Evolutionary conservation across 345 rosid species (phyloP), one percentile per base, ranked within the genome.

Genomic region (Cardamine resedifolia): DNA sequence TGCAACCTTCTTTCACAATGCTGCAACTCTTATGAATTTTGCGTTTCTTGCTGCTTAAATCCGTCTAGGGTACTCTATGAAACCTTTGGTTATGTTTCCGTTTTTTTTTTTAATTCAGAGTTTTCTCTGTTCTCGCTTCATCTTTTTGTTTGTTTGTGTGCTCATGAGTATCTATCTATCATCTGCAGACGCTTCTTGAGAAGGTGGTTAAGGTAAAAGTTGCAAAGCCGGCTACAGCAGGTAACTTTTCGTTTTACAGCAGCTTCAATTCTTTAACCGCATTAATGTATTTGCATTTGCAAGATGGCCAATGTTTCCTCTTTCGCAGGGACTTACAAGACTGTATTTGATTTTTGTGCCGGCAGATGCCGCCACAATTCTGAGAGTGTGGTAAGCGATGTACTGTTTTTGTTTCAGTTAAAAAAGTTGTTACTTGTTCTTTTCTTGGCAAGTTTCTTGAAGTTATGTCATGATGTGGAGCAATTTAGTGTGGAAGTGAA

Each of bases 301-400:
- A 53, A 44, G 43, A 68, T 43, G n/a, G 11, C 5, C 3, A 23
- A 28, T 2, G 6, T 27, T 18, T 64, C 36, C 15, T 60, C 52
- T 52, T 65, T 76, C 31, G 7, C 90, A 91, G 97, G 90, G 65
- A 84, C 85, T 34, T 95, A 85, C 78, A 64, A 44, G 27, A 85
- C 80, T 66, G 88, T 90, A n/a, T 95, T 95, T 80, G 93, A 91
- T 72, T 95, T 84, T 77, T 95, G 97, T 81, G 78, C 96, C 65
- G 96, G 96, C 74, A 91, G 96, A 76, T 95, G 99, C 65, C 93
- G 97, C 12, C 99, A 95, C 76, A 91, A 83, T 62, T 91, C 97
- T 44, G 96, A 88, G 71, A 91, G 99, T 58, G 97, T 95, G 89
- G 99, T 93, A 82, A 75, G 83, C 18, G 15, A 68, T 72, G n/a